Evolutionary conservation across 169 alveolate genomes (phyloP), one percentile per base, ranked within the genome.

Genomic region (Fabrea salina): DNA sequence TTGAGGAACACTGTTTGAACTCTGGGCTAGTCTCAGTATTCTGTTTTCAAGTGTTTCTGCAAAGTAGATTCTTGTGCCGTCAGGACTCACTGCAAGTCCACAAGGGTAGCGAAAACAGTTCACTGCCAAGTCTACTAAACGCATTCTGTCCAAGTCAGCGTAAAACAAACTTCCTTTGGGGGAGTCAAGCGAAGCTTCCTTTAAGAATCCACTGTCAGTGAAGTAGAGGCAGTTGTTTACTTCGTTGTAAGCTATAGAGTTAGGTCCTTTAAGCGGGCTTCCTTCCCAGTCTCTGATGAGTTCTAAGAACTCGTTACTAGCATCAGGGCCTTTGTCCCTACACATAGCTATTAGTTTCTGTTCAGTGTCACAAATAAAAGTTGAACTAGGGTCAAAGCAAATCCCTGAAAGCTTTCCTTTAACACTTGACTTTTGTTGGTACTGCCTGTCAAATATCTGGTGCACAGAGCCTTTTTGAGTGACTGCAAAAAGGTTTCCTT

Each of bases 241-340:
- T 44, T 82, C 89, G 51, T 85, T 78, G 25, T 84, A 57, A 25
- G 84, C 80, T 83, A 91, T 71, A 27, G 87, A 78, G 82, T 90
- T 88, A 4, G 96, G 96, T 8, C 96, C 96, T 79, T 86, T 82
- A 37, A 91, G 74, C 27, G 92, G 82, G 7, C 82, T 88, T 13
- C 94, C 92, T 71, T 90, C 93, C 77, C 82, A 88, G 41, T 91
- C 96, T 70, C 87, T 84, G 35, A 86, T 83, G 41, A 86, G 83
- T 50, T 85, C 84, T 33, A 87, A 76, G 16, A 83, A 72, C 33
- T 86, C 92, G 8, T 72, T 56, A 32, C 80, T 68, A 19, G 75
- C 75, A 4, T 82, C 92, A n/a, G n/a, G n/a, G n/a, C n/a, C n/a
- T 13, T 53, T 75, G 3, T 67, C 86, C 19, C 85, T 54, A 27